A percentile compares a stretch with the other conserved stretches of the same genome.
Evolutionary conservation across 192 early-diverging fungal genomes (phyloP).

Genomic region (Coemansia sp.): DNA sequence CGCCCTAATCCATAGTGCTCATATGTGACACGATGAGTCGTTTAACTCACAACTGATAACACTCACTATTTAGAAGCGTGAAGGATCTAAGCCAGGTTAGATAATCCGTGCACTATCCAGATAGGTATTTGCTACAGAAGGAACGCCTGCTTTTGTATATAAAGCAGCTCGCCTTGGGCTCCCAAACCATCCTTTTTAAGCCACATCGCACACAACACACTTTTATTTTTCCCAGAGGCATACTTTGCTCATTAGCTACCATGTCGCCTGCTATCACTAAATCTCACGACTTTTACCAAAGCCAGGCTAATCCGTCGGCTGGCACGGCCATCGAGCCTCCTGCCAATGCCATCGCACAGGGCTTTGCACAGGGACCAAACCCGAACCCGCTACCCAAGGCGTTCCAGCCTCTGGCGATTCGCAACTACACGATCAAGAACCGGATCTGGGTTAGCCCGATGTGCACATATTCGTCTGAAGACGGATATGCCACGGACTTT

Average conservation of each 20-base stretch:
- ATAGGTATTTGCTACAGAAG: background rate
- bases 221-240: too few species aligned
- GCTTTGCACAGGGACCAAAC: conserved; percentile 18
- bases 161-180: background rate
- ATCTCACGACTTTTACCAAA: conserved; percentile 28
- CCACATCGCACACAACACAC: too few species aligned
- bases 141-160: background rate
- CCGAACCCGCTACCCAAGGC: conserved; percentile 49
- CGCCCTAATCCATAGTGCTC: too few species aligned
- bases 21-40: too few species aligned
- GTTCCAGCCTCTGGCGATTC: conserved; percentile 70
- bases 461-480: conserved; percentile 76
- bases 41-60: too few species aligned
- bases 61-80: too few species aligned
- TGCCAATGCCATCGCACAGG: conserved; percentile 33
- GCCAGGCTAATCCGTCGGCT: conserved; percentile 25
- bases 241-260: too few species aligned
- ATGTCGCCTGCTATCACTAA: conserved; percentile 11
- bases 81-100: too few species aligned
- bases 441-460: conserved; percentile 78
- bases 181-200: too few species aligned
- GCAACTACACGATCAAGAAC: conserved; percentile 72
- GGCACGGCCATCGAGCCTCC: conserved; percentile 38
- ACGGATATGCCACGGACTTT: conserved; percentile 68
- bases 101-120: too few species aligned